Percentiles rank a stretch among this genome's conserved stretches.
Evolutionary conservation across 2,329 filamentous ascomycete genomes (phyloP).

Genomic region (Colletotrichum musae): DNA sequence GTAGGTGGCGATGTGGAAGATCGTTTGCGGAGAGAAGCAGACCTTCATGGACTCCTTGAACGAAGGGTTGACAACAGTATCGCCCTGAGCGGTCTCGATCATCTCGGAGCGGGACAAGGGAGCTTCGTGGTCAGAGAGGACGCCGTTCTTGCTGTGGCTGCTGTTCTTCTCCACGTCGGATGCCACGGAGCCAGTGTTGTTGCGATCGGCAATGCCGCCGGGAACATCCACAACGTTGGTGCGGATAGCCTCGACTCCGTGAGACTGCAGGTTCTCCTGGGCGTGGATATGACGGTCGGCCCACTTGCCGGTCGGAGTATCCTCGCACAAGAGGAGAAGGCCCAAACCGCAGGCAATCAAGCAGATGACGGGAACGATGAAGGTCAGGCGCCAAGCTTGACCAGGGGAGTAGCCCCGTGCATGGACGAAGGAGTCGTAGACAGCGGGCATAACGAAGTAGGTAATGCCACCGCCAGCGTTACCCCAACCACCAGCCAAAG

Average conservation of each 20-base stretch:
- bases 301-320: slow-evolving; percentile 89
- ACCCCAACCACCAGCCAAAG: slow-evolving; percentile 86
- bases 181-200: slow-evolving; percentile 44
- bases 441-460: slow-evolving; percentile 93
- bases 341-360: slow-evolving; percentile 76
- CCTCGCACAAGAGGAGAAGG: slow-evolving; percentile 82
- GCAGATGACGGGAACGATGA: slow-evolving; percentile 86
- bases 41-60: slow-evolving; percentile 62
- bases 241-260: slow-evolving; percentile 59
- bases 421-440: slow-evolving; percentile 82
- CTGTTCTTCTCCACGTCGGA: slow-evolving; percentile 53
- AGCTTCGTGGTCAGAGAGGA: slow-evolving; percentile 59
- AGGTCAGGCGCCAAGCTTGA: slow-evolving; percentile 86
- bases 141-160: slow-evolving; percentile 53
- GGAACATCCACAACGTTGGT: slow-evolving; percentile 66
- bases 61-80: slow-evolving; percentile 70
- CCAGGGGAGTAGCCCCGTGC: slow-evolving; percentile 72
- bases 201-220: slow-evolving; percentile 61
- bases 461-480: slow-evolving; percentile 92
- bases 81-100: slow-evolving; percentile 67
- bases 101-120: slow-evolving; percentile 65
- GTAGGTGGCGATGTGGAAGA: slow-evolving; percentile 71
- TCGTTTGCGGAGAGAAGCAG: slow-evolving; percentile 67
- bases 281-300: slow-evolving; percentile 75
- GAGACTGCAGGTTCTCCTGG: slow-evolving; percentile 65